Conservation (phyloP, 352 stramenopile species). For the Pythium monospermum region DNA sequence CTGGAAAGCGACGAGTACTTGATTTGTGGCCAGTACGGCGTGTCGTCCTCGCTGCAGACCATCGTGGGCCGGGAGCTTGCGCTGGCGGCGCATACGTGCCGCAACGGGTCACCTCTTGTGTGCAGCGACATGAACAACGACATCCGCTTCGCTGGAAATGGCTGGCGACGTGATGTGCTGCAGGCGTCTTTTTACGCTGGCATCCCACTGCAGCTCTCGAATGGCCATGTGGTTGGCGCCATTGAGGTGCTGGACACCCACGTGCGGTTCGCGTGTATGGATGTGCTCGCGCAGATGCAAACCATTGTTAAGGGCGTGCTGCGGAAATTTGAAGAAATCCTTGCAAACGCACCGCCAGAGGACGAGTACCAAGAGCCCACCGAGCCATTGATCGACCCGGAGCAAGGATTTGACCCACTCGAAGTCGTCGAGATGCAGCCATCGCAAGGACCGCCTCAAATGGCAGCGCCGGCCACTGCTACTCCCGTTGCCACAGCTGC, state of each 20-base stretch:
- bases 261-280: slow-evolving; percentile 47
- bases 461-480: not conserved
- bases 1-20: slow-evolving; percentile 53
- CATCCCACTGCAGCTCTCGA: slow-evolving; percentile 68
- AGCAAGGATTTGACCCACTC: slow-evolving; percentile 12
- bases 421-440: slow-evolving; percentile 23
- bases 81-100: slow-evolving; percentile 64
- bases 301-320: slow-evolving; percentile 66
- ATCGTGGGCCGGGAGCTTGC: slow-evolving; percentile 41
- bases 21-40: slow-evolving; percentile 44
- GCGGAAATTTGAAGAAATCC: slow-evolving; percentile 71
- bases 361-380: slow-evolving; percentile 16
- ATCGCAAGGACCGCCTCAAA: slow-evolving; percentile 14
- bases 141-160: slow-evolving; percentile 61
- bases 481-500: not conserved
- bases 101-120: slow-evolving; percentile 51
- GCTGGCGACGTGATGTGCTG: slow-evolving; percentile 43
- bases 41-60: slow-evolving; percentile 16
- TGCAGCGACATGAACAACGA: slow-evolving; percentile 61
- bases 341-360: slow-evolving; percentile 28
- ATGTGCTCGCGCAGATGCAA: slow-evolving; percentile 65
- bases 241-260: slow-evolving; percentile 66
- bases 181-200: slow-evolving; percentile 69
- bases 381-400: slow-evolving; percentile 6
- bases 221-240: slow-evolving; percentile 59